Conservation (phyloP, 257 asterid species). For the Capsicum rhomboideum region DNA sequence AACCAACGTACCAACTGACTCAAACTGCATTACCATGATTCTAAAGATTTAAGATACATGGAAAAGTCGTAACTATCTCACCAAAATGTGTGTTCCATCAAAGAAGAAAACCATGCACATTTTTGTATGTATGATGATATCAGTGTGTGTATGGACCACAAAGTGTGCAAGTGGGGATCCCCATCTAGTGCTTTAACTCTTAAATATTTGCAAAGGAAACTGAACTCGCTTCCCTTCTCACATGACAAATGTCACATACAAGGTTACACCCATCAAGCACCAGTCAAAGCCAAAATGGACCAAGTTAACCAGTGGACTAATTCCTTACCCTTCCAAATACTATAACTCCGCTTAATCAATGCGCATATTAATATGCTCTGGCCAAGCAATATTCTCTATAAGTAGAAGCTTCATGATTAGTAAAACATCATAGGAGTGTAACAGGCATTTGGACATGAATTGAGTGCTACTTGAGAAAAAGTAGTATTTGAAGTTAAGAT, state of each 20-base stretch:
- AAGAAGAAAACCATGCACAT: not conserved
- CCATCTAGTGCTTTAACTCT: not conserved
- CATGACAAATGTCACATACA: not conserved
- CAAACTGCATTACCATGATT: conserved; percentile 49
- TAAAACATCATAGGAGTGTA: not conserved
- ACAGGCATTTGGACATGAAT: not conserved
- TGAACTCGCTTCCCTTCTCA: not conserved
- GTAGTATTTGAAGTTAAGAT: not conserved
- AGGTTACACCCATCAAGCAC: not conserved
- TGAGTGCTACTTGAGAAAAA: not conserved
- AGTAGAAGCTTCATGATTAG: not conserved
- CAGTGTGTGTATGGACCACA: not conserved
- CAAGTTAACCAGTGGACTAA: not conserved
- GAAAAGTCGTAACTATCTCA: not conserved
- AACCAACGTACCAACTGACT: conserved; percentile 93
- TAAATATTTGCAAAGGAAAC: not conserved
- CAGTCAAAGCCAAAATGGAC: not conserved
- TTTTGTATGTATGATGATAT: not conserved
- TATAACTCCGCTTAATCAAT: not conserved
- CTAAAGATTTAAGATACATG: conserved; percentile 10
- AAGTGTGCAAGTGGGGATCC: not conserved
- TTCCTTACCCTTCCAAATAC: not conserved
- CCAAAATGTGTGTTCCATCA: not conserved
- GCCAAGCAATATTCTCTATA: not conserved
- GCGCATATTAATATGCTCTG: not conserved